Evolutionary conservation across 23 red algal genomes (phyloP).

Genomic region (Gracilaria gracilis): DNA sequence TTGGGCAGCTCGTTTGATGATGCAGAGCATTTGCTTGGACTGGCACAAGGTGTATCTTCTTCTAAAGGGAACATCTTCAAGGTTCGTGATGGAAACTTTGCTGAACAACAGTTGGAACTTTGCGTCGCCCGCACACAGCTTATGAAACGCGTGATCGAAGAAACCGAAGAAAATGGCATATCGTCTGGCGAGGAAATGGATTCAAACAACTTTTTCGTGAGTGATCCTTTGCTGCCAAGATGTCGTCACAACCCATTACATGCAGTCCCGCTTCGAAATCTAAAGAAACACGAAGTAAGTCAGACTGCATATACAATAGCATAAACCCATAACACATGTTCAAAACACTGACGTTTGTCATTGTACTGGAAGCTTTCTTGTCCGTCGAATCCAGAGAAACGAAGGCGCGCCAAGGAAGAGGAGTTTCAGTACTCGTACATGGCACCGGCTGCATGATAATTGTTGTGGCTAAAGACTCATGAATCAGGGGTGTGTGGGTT

Average conservation of each 20-base stretch:
- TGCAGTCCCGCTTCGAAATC: constrained; percentile 36
- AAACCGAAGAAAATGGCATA: not conserved
- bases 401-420: not conserved
- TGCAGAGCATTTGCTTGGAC: constrained; percentile 27
- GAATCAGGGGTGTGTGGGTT: too few species aligned
- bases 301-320: not conserved
- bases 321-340: not conserved
- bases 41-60: not conserved
- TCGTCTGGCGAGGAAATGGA: not conserved
- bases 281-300: constrained; percentile 49
- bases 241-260: constrained; percentile 44
- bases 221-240: constrained; percentile 25
- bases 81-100: not conserved
- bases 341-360: not conserved
- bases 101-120: constrained; percentile 37
- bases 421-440: not conserved
- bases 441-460: constrained; percentile 3
- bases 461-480: not conserved
- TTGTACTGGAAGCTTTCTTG: constrained; percentile 6
- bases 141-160: constrained; percentile 21
- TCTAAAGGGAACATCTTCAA: not conserved
- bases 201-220: constrained; percentile 1
- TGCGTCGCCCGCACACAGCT: constrained; percentile 33
- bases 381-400: constrained; percentile 34
- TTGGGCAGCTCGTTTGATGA: constrained; percentile 37